Base-by-base conservation (phyloP, 1,284 basidiomycete genomes). In the Taiwanofungus camphoratus region DNA sequence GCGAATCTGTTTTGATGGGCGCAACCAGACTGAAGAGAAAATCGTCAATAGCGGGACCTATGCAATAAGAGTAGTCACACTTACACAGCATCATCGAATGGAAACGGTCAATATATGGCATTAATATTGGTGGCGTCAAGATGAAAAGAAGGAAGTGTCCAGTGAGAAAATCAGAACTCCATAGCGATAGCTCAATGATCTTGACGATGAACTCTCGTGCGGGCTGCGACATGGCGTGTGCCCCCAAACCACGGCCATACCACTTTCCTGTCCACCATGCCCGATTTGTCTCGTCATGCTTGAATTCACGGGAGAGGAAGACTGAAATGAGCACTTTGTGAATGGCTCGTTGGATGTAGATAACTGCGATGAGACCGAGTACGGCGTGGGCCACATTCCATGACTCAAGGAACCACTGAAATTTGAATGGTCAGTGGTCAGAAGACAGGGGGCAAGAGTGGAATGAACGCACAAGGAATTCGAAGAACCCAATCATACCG, bases 241-340 rank as follows among this genome's bases (percentile, higher is more conserved):
- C 60, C 31, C 93, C 93, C 24, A 96, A 74, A 3, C 91, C 92
- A 39, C 92, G 85, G 43, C 92, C 92, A 63, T 93, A 94, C 92
- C 92, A 96, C 53, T 89, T 81, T 59, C 93, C 92, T 31, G 92
- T 94, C 93, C 93, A 97, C 92, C 92, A 97, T 7, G 92, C 92
- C 24, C 92, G 77, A 68, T 96, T 97, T 16, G 91, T 93, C 70
- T 96, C 92, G 62, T 97, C 93, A 59, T 95, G 91, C 70, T 96
- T 96, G 77, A 95, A 94, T 67, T 97, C 93, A 52, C 93, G 84
- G 24, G 91, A 88, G 32, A 97, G 71, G 77, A 94, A 91, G 43
- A 94, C 83, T 1, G 92, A 73, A 55, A 97, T 96, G 50, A 95
- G 70, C 45, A 92, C 74, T 71, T 97, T 97, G 77, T 92, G 86